These are phyloP conservation scores for Camellia oleifera DNA, from an alignment of 179 eudicot genomes.

Conservation along the genomic window DNA sequence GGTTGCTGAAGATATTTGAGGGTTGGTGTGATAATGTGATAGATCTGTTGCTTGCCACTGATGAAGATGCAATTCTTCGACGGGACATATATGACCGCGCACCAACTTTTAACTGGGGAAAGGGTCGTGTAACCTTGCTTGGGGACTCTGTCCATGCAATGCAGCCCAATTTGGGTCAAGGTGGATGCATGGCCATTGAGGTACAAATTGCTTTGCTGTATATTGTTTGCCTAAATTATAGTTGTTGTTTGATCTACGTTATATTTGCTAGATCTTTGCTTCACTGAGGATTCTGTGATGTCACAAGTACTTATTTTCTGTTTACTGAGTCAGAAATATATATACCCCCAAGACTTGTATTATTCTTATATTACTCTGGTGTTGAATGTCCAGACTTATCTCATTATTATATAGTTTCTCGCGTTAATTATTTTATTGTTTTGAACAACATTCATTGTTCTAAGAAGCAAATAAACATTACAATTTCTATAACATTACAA, in stretches of 20 bases:
- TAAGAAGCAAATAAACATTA: background rate
- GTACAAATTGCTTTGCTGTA: slow-evolving; percentile 33
- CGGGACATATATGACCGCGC: slow-evolving; percentile 88
- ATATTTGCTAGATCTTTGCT: background rate
- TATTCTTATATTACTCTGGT: no score
- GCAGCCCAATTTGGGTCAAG: slow-evolving; percentile 99
- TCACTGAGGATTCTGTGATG: slow-evolving; percentile 4
- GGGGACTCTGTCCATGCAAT: slow-evolving; percentile 99
- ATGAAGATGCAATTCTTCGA: slow-evolving; percentile 89
- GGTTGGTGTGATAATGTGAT: slow-evolving; percentile 96
- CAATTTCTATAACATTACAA: no score
- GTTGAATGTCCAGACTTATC: no score
- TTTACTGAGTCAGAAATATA: background rate
- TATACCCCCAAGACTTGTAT: background rate
- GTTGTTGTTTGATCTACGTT: background rate
- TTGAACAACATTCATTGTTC: background rate
- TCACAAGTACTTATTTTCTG: background rate
- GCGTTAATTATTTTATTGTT: background rate
- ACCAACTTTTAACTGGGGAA: slow-evolving; percentile 83
- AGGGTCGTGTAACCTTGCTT: slow-evolving; percentile 84
- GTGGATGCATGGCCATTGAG: slow-evolving; percentile 99
- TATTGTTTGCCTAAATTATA: background rate
- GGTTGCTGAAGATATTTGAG: slow-evolving; percentile 76
- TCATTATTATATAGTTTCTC: background rate
- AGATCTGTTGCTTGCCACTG: slow-evolving; percentile 68